phyloP scores from a whole-genome alignment of 345 rosid species.

The Hibiscus tridactylites region DNA sequence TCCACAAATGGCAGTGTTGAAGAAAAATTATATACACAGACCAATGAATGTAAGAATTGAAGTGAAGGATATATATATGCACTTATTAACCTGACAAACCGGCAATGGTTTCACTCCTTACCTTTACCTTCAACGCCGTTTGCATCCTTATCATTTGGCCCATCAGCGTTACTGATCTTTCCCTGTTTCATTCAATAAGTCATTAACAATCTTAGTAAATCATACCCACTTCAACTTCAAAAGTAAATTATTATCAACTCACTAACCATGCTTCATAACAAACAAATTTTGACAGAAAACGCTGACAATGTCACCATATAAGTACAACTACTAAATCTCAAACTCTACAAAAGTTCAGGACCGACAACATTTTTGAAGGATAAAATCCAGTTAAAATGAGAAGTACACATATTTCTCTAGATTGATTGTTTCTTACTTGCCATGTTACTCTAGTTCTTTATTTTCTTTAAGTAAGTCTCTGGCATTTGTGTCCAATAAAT shows the following conservation, averaged over 20 bases:
- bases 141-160: background rate
- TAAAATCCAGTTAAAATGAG: no score
- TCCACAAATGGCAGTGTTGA: background rate
- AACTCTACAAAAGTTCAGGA: background rate
- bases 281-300: background rate
- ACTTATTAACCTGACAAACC: background rate
- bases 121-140: background rate
- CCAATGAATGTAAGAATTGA: background rate
- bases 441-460: no score
- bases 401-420: no score
- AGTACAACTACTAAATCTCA: background rate
- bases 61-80: background rate
- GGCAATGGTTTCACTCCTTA: background rate
- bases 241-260: no score
- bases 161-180: conserved; percentile 18
- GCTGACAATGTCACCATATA: no score
- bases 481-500: no score
- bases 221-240: no score
- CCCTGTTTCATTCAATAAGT: conserved; percentile 31
- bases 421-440: no score
- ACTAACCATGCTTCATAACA: no score
- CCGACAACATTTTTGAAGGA: background rate
- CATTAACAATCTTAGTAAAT: background rate
- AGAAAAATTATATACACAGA: background rate
- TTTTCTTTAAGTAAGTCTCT: no score